Percentiles rank a stretch among this genome's conserved stretches.
Conservation (phyloP, 176 grass and related monocot genomes). For the Chrysopogon serrulatus region DNA sequence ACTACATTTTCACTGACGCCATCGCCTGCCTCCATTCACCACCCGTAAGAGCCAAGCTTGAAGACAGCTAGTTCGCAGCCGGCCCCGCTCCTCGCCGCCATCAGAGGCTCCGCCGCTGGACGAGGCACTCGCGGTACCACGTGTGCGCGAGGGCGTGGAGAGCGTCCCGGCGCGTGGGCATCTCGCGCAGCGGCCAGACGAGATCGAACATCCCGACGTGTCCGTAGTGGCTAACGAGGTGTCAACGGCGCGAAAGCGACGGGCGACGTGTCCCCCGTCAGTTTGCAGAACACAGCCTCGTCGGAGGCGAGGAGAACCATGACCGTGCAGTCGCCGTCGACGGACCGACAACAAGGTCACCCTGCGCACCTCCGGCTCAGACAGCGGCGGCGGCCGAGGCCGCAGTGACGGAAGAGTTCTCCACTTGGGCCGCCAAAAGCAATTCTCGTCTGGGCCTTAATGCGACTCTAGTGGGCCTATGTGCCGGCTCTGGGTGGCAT, state of each 20-base stretch:
- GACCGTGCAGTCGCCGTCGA: not conserved
- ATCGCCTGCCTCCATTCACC: conserved; percentile 13
- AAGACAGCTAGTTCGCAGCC: not conserved
- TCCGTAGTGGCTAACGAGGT: conserved; percentile 14
- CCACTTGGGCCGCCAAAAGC: no score
- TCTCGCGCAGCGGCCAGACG: not conserved
- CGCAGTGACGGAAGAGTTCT: no score
- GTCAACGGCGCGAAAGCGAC: not conserved
- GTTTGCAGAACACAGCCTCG: not conserved
- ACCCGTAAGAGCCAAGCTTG: not conserved
- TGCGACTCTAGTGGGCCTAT: no score
- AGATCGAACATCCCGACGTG: conserved; percentile 6
- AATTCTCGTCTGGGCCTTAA: no score
- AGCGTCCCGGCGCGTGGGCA: conserved; percentile 3
- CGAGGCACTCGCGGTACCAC: conserved; percentile 8
- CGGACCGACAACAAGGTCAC: not conserved
- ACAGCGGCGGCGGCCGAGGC: no score
- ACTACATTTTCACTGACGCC: not conserved
- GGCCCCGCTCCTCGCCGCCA: not conserved
- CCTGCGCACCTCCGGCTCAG: not conserved
- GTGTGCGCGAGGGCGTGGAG: not conserved
- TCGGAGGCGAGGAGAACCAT: not conserved
- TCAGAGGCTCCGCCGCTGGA: conserved; percentile 5
- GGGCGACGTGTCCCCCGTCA: not conserved
- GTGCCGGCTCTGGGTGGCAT: no score